phyloP scores from a whole-genome alignment of 176 grass and related monocot genomes.

The Pontederia crassipes region DNA sequence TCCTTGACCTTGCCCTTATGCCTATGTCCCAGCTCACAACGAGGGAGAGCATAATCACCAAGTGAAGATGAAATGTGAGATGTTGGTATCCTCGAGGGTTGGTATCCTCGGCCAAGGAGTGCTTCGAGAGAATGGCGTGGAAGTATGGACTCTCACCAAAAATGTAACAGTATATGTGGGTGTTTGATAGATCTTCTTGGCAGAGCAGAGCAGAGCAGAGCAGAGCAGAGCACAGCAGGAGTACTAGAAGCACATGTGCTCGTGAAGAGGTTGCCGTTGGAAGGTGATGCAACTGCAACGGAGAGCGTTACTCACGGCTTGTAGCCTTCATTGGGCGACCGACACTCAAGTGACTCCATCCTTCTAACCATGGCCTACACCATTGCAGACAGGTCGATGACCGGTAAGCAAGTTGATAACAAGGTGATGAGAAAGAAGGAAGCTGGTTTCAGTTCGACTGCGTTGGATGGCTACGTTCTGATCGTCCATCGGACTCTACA shows the following conservation, averaged over 20 bases:
- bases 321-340: slow-evolving; percentile 34
- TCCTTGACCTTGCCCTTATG: no score
- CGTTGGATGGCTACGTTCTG: background rate
- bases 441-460: slow-evolving; percentile 34
- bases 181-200: slow-evolving; percentile 19
- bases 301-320: slow-evolving; percentile 53
- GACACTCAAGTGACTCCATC: slow-evolving; percentile 46
- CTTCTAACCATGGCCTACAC: slow-evolving; percentile 44
- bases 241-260: slow-evolving; percentile 14
- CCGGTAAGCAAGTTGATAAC: slow-evolving; percentile 24
- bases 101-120: slow-evolving; percentile 13
- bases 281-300: slow-evolving; percentile 23
- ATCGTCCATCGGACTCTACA: background rate
- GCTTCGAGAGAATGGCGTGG: slow-evolving; percentile 16
- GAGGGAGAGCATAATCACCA: no score
- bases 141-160: background rate
- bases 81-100: background rate
- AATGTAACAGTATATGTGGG: slow-evolving; percentile 14
- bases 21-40: no score
- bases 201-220: slow-evolving; percentile 1
- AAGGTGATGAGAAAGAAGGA: slow-evolving; percentile 29
- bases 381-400: slow-evolving; percentile 29
- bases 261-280: slow-evolving; percentile 19
- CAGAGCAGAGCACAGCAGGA: slow-evolving; percentile 4
- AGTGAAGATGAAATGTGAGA: no score